Conservation (phyloP, 441 rosid species). For the Gossypium gossypioides region DNA sequence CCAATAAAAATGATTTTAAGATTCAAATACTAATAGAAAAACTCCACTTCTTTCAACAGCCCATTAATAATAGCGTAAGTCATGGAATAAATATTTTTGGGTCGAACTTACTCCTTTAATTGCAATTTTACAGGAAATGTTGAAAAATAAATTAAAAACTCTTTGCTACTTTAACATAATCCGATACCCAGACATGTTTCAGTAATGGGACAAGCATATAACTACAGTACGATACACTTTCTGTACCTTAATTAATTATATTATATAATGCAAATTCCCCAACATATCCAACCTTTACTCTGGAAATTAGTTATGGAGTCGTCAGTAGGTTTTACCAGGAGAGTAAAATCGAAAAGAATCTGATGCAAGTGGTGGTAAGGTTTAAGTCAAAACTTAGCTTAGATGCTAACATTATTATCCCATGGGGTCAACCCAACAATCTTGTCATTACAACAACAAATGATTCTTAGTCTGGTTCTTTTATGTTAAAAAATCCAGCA, state of each 20-base stretch:
- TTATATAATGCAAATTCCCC: slow-evolving; percentile 18
- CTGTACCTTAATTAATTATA: slow-evolving; percentile 6
- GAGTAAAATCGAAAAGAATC: neutral
- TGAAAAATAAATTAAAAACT: too few species aligned
- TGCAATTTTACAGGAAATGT: too few species aligned
- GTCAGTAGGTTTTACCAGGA: slow-evolving; percentile 6
- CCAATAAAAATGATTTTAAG: too few species aligned
- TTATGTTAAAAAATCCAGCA: neutral
- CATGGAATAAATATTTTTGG: too few species aligned
- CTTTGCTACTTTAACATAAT: too few species aligned
- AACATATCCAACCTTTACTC: slow-evolving; percentile 13
- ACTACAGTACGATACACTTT: slow-evolving; percentile 3
- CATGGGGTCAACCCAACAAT: neutral
- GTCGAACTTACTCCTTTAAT: too few species aligned
- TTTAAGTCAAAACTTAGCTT: neutral
- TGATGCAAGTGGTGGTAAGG: neutral
- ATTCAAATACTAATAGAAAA: too few species aligned
- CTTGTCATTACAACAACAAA: neutral
- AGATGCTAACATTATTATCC: neutral
- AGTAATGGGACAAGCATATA: neutral
- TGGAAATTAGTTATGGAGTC: neutral
- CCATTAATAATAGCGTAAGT: too few species aligned
- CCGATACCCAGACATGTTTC: too few species aligned
- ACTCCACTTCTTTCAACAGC: too few species aligned
- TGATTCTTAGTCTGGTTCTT: neutral